Conservation (phyloP, 305 asterid genomes). For the Stenogyne calaminthoides region DNA sequence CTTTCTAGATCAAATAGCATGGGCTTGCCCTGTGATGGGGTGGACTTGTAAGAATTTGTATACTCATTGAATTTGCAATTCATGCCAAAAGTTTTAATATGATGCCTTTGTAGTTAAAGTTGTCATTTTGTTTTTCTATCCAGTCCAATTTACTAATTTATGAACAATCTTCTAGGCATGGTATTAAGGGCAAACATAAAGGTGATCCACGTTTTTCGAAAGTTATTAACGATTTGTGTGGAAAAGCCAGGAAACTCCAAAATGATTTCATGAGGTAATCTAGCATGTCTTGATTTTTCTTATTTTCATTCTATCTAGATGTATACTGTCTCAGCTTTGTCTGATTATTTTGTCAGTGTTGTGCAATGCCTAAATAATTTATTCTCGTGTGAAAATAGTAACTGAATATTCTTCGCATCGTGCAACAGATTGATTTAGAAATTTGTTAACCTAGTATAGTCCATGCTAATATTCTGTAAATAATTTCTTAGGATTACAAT, state of each 20-base stretch:
- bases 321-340: not conserved
- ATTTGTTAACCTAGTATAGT: not conserved
- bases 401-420: conserved; percentile 6
- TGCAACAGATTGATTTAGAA: not conserved
- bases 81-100: not conserved
- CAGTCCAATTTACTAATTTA: not conserved
- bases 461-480: not conserved
- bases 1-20: conserved; percentile 43
- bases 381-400: not conserved
- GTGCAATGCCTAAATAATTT: not conserved
- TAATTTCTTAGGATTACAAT: not conserved
- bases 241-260: conserved; percentile 63
- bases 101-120: not conserved
- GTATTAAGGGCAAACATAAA: conserved; percentile 35
- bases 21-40: conserved; percentile 33
- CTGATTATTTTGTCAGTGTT: not conserved
- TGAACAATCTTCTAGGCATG: conserved; percentile 40
- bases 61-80: not conserved
- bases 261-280: conserved; percentile 61
- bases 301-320: not conserved
- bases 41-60: conserved; percentile 48
- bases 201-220: conserved; percentile 39
- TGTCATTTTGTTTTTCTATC: not conserved
- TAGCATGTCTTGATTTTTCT: not conserved
- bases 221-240: conserved; percentile 44